Percentiles rank a stretch among this genome's conserved stretches.
phyloP scores from a whole-genome alignment of 257 asterid species.

The Nicotiana benthamiana region DNA sequence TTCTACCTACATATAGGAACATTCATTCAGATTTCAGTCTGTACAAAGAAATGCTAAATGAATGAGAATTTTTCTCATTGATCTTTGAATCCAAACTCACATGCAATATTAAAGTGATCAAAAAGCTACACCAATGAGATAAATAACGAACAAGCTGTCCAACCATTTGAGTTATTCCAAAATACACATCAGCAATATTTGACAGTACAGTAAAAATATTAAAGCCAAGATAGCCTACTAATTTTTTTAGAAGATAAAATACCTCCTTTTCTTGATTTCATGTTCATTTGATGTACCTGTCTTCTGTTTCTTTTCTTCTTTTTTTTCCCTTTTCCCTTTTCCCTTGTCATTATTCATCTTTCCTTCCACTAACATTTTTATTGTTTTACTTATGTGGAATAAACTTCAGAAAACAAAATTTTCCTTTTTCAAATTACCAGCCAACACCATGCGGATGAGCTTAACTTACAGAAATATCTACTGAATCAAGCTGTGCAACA shows the following conservation, averaged over 20 bases:
- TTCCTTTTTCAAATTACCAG: neutral
- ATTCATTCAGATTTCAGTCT: neutral
- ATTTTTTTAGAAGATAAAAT: neutral
- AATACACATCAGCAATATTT: neutral
- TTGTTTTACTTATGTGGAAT: neutral
- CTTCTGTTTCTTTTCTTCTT: neutral
- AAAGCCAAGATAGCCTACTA: neutral
- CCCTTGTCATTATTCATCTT: neutral
- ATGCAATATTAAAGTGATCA: neutral
- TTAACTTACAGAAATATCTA: neutral
- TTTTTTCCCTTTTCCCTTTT: neutral
- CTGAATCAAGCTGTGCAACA: neutral
- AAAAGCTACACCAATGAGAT: neutral
- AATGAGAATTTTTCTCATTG: neutral
- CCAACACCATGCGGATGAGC: neutral
- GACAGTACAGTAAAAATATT: neutral
- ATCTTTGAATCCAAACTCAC: neutral
- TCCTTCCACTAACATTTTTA: neutral
- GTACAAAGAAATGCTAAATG: constrained; percentile 2
- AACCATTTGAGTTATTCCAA: neutral
- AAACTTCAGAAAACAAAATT: neutral
- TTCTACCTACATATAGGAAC: constrained; percentile 50
- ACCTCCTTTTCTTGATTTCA: constrained; percentile 4
- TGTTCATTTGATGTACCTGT: neutral
- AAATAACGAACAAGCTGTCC: constrained; percentile 2